A percentile compares a stretch with the other conserved stretches of the same genome.
Evolutionary conservation across 768 basidiomycete species (phyloP).

Genomic region (Sutorius australiensis): DNA sequence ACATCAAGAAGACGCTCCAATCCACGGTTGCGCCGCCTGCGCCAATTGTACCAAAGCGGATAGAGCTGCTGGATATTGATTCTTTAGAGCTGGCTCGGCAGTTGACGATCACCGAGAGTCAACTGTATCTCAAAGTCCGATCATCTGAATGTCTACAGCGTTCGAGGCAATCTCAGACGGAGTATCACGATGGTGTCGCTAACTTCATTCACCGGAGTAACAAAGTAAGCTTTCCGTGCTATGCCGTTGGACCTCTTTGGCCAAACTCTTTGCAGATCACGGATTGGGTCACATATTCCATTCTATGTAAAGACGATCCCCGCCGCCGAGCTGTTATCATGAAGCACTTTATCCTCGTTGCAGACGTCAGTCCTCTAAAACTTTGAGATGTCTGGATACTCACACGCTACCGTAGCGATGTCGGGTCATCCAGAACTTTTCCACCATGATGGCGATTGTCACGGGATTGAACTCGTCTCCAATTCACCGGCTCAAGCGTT

Average conservation of each 20-base stretch:
- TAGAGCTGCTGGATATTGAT: conserved; percentile 58
- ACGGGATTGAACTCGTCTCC: conserved; percentile 67
- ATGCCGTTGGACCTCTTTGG: background rate
- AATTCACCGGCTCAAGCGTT: conserved; percentile 60
- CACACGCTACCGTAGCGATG: conserved; percentile 44
- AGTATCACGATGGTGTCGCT: conserved; percentile 49
- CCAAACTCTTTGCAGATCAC: conserved; percentile 39
- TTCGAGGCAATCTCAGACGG: conserved; percentile 44
- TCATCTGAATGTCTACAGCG: conserved; percentile 59
- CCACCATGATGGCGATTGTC: conserved; percentile 63
- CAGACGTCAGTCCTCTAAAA: conserved; percentile 45
- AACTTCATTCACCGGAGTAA: conserved; percentile 58
- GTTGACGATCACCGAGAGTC: conserved; percentile 61
- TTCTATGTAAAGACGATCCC: conserved; percentile 53
- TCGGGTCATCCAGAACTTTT: conserved; percentile 61
- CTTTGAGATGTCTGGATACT: background rate
- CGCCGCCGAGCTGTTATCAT: conserved; percentile 57
- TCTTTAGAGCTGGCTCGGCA: conserved; percentile 65
- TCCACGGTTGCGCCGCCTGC: conserved; percentile 42
- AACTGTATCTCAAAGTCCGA: conserved; percentile 55
- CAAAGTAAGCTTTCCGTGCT: conserved; percentile 31
- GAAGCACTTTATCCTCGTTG: conserved; percentile 64
- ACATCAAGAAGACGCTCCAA: conserved; percentile 32
- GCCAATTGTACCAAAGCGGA: conserved; percentile 44
- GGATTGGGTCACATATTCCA: conserved; percentile 56